Evolutionary conservation across 2,329 filamentous ascomycete species (phyloP), one percentile per base, ranked within the genome.

Genomic region (Penicillium paneum): DNA sequence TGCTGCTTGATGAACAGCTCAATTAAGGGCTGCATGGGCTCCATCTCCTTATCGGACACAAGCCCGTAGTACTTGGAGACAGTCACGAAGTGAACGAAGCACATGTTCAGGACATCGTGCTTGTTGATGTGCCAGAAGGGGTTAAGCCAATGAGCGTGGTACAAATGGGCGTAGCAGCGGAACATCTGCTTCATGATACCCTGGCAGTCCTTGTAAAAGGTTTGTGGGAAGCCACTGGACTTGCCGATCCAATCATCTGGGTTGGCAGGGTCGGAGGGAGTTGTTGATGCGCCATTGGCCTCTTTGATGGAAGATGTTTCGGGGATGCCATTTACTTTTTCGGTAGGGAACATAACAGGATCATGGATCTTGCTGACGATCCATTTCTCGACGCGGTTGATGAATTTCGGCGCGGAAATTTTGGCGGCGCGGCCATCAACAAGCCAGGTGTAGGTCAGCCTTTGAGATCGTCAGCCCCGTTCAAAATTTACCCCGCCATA

Each of bases 101-200:
- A 91, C 72, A 88, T 91, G 79, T 94, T 94, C 58, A 93, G 81
- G 65, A 90, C 87, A 71, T 91, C 73, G 52, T 78, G 75, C 54
- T 76, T 76, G 76, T 89, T 91, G 61, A 93, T 81, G 72, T 92
- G 87, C 76, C 91, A 93, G 74, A 91, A 91, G 5, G 88, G 89
- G 63, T 91, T 88, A 57, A 86, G 78, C 74, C 90, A 99, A 75
- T 99, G 94, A 54, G 92, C 90, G 83, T 96, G 97, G 80, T 99
- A 99, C 57, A 99, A 85, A 75, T 99, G 94, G 44, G 94, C 88
- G 70, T 99, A 99, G 64, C 97, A 93, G 56, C 94, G 89, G 81
- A 99, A 97, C 88, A 99, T 97, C 76, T 97, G 94, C 66, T 92
- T 89, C 79, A 97, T 93, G 67, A 97, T 94, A 62, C 88, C 88